Base-by-base conservation (phyloP, 768 basidiomycete genomes). In the Pleurotus ostreatus region DNA sequence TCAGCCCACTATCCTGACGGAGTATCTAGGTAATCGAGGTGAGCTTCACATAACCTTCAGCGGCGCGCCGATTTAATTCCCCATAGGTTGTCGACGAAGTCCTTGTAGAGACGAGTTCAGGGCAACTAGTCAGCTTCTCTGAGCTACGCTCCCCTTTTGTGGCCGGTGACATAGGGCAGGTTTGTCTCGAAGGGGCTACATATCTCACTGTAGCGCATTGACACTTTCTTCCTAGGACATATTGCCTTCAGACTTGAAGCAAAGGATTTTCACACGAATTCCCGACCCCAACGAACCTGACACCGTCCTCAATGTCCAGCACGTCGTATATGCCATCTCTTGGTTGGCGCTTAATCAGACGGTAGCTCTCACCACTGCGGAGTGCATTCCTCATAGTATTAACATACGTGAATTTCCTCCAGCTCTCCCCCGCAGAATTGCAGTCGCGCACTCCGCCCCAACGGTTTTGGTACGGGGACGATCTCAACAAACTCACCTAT, bases 261-360 rank as follows among this genome's bases (percentile, higher is more conserved):
- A 34, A 18, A n/a, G 16, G 7, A 49, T 37, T 22, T n/a, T 37
- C 22, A 37, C 48, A 25, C 11, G 38, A 46, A 9, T 26, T 9
- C 40, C n/a, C 45, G 52, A 75, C 56, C 71, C 76, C 12, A 74
- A 74, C 39, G 65, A 64, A 12, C 70, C 72, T 12, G 88, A 89
- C 57, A 85, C 83, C 1, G 86, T 93, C 25, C 74, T 94, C 37
- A 78, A 81, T 20, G 79, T 93, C 23, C 83, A 80, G 59, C 92
- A 91, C 57, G 88, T 83, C 13, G 86, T 89, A 40, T 81, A 93
- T 59, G 90, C 88, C 12, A 74, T 96, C 46, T 80, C 85, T 47
- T 96, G 94, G 94, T 76, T 94, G 4, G 94, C 92, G 16, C 73
- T 96, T 53, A 94, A 92, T 59, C 94, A 96, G 75, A 79, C 81